Conservation (phyloP, 2,329 filamentous ascomycete genomes). For the Aureobasidium sp. region DNA sequence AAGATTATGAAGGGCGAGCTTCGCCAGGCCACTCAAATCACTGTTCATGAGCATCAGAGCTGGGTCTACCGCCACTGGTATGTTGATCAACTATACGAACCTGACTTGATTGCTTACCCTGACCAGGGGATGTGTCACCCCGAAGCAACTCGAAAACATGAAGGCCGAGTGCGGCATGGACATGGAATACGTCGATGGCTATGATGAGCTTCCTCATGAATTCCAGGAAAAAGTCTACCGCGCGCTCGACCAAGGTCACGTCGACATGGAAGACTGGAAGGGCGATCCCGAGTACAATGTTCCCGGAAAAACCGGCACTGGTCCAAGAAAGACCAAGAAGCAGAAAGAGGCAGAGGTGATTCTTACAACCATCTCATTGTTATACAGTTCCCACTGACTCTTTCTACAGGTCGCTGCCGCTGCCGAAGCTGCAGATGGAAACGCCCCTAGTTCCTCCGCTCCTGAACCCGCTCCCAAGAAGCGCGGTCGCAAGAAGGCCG, state of each 20-base stretch:
- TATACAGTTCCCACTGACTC: neutral
- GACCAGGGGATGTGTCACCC: conserved; percentile 78
- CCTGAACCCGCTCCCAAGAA: conserved; percentile 32
- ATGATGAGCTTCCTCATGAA: conserved; percentile 63
- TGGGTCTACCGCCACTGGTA: conserved; percentile 88
- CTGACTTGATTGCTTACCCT: neutral
- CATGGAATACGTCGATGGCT: conserved; percentile 66
- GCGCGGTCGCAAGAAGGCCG: conserved; percentile 29
- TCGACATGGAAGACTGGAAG: conserved; percentile 80
- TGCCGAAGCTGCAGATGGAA: conserved; percentile 16
- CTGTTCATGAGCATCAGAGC: conserved; percentile 48
- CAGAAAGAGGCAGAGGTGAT: conserved; percentile 24
- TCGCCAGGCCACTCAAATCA: conserved; percentile 66
- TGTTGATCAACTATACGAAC: too few relatives aligned
- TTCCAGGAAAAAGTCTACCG: conserved; percentile 63
- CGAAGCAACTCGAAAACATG: conserved; percentile 59
- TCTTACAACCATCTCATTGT: neutral
- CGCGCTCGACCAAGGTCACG: conserved; percentile 67
- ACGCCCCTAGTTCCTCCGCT: conserved; percentile 8
- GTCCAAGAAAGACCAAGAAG: conserved; percentile 43
- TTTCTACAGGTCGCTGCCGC: conserved; percentile 7
- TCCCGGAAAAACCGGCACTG: conserved; percentile 46
- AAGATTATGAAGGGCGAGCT: conserved; percentile 77
- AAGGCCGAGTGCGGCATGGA: conserved; percentile 50
- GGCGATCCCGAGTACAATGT: conserved; percentile 69